Evolutionary conservation across 169 alveolate genomes (phyloP).

Genomic region (Plasmodium gaboni): DNA sequence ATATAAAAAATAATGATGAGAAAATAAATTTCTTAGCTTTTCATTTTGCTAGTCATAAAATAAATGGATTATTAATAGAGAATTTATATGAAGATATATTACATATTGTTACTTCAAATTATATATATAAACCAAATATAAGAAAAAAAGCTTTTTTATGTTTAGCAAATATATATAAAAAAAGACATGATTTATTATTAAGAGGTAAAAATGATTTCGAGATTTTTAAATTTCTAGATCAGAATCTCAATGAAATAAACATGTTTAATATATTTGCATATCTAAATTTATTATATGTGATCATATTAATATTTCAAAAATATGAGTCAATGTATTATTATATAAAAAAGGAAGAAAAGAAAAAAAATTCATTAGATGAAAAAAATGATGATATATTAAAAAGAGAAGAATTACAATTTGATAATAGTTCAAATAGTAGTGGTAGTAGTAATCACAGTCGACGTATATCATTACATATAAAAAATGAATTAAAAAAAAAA

Average conservation of each 20-base stretch:
- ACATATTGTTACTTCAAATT: constrained; percentile 74
- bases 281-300: constrained; percentile 48
- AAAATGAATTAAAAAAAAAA: constrained; percentile 29
- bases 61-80: constrained; percentile 84
- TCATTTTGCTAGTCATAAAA: constrained; percentile 85
- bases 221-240: constrained; percentile 76
- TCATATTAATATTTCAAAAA: constrained; percentile 57
- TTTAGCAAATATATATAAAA: constrained; percentile 80
- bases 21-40: constrained; percentile 88
- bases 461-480: constrained; percentile 39
- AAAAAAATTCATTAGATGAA: constrained; percentile 4
- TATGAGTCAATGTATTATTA: constrained; percentile 23
- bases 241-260: constrained; percentile 50
- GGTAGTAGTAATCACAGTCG: background rate
- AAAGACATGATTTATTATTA: constrained; percentile 67
- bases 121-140: constrained; percentile 78
- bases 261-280: constrained; percentile 43
- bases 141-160: constrained; percentile 88
- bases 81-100: constrained; percentile 84
- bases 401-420: constrained; percentile 7
- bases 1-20: constrained; percentile 77
- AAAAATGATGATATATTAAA: constrained; percentile 12
- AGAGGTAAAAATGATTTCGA: constrained; percentile 77
- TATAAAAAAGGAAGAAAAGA: constrained; percentile 30
- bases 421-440: background rate